phyloP scores from a whole-genome alignment of 768 basidiomycete species.

The Suillus fuscotomentosus region DNA sequence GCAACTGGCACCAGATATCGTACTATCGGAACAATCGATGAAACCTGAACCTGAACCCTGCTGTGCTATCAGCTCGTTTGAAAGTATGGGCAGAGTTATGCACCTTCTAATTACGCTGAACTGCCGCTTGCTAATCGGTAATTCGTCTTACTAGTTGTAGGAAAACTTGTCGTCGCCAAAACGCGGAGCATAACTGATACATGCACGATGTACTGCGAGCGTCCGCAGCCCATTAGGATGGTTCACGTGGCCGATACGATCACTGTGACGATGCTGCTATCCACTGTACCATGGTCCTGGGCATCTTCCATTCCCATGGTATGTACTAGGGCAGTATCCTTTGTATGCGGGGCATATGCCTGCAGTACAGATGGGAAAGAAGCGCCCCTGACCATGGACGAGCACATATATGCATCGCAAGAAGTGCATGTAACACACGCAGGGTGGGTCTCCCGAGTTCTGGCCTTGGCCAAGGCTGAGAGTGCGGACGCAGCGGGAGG shows the following conservation, averaged over 20 bases:
- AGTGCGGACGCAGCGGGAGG: neutral
- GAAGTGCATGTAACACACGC: neutral
- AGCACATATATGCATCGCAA: slow-evolving; percentile 21
- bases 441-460: neutral
- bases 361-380: slow-evolving; percentile 37
- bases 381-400: slow-evolving; percentile 35
- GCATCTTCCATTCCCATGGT: slow-evolving; percentile 60
- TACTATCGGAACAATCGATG: neutral
- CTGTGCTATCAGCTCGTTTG: neutral
- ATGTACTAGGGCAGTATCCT: slow-evolving; percentile 37
- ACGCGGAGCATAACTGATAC: neutral
- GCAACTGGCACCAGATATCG: neutral
- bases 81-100: neutral
- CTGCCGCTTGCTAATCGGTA: neutral
- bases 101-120: slow-evolving; percentile 2
- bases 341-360: slow-evolving; percentile 29
- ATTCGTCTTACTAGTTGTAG: neutral
- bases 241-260: slow-evolving; percentile 1
- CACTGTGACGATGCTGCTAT: slow-evolving; percentile 24
- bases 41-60: neutral
- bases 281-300: slow-evolving; percentile 35
- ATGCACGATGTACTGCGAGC: neutral
- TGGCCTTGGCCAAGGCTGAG: neutral
- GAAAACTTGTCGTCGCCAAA: neutral
- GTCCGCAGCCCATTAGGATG: neutral